Evolutionary conservation across 345 rosid genomes (phyloP), one percentile per base, ranked within the genome.

Genomic region (Bruguiera parviflora): DNA sequence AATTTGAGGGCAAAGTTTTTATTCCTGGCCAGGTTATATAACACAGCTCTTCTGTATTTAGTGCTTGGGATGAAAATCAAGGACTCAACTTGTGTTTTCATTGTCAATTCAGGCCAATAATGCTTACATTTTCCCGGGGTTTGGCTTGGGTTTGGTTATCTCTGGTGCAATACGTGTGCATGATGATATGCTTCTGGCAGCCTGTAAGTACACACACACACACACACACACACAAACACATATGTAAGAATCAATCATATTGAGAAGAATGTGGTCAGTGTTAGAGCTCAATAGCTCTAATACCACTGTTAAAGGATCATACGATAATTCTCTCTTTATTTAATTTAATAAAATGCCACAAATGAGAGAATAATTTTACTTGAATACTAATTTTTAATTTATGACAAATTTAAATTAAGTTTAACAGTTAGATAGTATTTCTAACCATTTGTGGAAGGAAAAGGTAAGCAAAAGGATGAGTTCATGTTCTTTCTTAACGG

Each of bases 131-230:
- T 94, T 94, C 86, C 97, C 96, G 0, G 99, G 96, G 32, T 79
- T 94, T 28, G 99, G 99, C 68, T 84, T 91, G 79, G 99, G 97
- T 49, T 73, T 94, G 88, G 88, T 94, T 53, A 86, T 94, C 64
- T 87, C 97, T 0, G 96, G 98, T 52, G 87, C 97, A 18, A 91
- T 94, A 57, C 97, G 93, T 49, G 96, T 94, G 37, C 91, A 82
- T 21, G 93, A 89, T 73, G 91, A 85, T 84, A 82, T 94, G 98
- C 98, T 94, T 79, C 83, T 91, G 75, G 96, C 95, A 65, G 99
- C 99, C 71, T 89, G 99, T 91, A 85, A 91, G 97, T 82, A 43
- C 61, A 52, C 29, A 29, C 22, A 33, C 35, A 6, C 6, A 31
- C 33, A 4, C 5, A 5, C 35, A 33, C 8, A 7, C 37, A 33